phyloP scores from a whole-genome alignment of 352 stramenopile genomes.

The Phytophthora cryptogea region DNA sequence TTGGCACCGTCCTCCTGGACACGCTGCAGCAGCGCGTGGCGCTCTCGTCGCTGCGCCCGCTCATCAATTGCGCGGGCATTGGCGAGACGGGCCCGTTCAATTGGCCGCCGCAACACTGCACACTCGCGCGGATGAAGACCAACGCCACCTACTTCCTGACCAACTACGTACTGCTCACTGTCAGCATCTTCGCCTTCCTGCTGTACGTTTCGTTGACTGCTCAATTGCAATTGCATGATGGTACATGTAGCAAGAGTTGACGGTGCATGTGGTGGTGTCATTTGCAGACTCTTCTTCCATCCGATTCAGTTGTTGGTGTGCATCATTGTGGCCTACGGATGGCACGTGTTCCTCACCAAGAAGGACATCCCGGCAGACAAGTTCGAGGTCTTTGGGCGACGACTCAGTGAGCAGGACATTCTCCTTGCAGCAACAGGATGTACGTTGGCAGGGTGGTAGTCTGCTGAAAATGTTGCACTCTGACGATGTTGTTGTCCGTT shows the following conservation, averaged over 20 bases:
- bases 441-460: conserved; percentile 25
- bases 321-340: conserved; percentile 61
- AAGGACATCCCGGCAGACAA: conserved; percentile 53
- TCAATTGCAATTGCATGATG: neutral
- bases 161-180: conserved; percentile 73
- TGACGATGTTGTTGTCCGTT: conserved; percentile 12
- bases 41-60: conserved; percentile 52
- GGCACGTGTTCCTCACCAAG: conserved; percentile 70
- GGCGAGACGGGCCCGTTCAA: conserved; percentile 69
- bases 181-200: conserved; percentile 64
- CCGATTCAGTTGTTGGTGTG: conserved; percentile 70
- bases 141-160: conserved; percentile 78
- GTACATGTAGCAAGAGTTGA: neutral
- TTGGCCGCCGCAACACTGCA: conserved; percentile 50
- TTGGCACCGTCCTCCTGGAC: conserved; percentile 45
- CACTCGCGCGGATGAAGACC: conserved; percentile 57
- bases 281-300: conserved; percentile 67
- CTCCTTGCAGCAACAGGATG: conserved; percentile 64
- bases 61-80: conserved; percentile 68
- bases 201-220: conserved; percentile 35
- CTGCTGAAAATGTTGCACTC: neutral
- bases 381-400: conserved; percentile 56
- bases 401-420: conserved; percentile 66
- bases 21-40: conserved; percentile 48
- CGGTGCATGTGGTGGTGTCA: neutral